Conservation (phyloP, 2,329 filamentous ascomycete species). For the Anisogramma anomala region DNA sequence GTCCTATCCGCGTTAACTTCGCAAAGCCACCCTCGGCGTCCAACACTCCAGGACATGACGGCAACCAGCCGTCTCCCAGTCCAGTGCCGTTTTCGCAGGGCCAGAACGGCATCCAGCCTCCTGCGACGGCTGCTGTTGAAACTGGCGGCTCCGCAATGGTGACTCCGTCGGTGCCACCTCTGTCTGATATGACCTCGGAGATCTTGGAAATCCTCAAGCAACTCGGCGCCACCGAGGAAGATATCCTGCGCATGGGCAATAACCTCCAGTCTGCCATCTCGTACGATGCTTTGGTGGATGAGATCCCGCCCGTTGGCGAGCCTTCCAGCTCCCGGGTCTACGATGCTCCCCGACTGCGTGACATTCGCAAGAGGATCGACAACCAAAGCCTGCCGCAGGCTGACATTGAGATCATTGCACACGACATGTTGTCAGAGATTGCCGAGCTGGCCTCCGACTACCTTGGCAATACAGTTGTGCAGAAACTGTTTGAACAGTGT, state of each 20-base stretch:
- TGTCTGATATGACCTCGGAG: constrained; percentile 69
- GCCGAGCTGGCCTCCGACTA: constrained; percentile 93
- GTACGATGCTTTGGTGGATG: constrained; percentile 60
- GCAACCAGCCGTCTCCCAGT: constrained; percentile 79
- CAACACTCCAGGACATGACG: constrained; percentile 78
- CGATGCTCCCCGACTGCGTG: constrained; percentile 85
- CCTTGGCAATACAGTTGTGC: constrained; percentile 96
- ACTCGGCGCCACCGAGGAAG: constrained; percentile 75
- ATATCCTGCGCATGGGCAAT: constrained; percentile 57
- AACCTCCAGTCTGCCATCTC: constrained; percentile 68
- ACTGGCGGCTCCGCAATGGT: constrained; percentile 25
- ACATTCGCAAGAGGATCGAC: constrained; percentile 95
- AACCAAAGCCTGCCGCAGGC: constrained; percentile 76
- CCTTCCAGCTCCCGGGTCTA: constrained; percentile 80
- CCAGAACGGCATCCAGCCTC: constrained; percentile 32
- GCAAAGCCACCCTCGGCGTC: constrained; percentile 89
- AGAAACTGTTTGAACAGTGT: constrained; percentile 96
- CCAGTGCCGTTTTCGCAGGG: constrained; percentile 67
- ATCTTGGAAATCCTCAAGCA: constrained; percentile 79
- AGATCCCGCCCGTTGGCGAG: constrained; percentile 83
- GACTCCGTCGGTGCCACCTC: constrained; percentile 56
- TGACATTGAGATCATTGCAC: constrained; percentile 86
- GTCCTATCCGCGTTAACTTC: constrained; percentile 90
- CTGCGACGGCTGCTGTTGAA: constrained; percentile 30
- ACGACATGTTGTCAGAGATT: constrained; percentile 93